These are phyloP conservation scores for Nemania sp. DNA, from an alignment of 2,329 filamentous ascomycete species.

Conservation along the genomic window DNA sequence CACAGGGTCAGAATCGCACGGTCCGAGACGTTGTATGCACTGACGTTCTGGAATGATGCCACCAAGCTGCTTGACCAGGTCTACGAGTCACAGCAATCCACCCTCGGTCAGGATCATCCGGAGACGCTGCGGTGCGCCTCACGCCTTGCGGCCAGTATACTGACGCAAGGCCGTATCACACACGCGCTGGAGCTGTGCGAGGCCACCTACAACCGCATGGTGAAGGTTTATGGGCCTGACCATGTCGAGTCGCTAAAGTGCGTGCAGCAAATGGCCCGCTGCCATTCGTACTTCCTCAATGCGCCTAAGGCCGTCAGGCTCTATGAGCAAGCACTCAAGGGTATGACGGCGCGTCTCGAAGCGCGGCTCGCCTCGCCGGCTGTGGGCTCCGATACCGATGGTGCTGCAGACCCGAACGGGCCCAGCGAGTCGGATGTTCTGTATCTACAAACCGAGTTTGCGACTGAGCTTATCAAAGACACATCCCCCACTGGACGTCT, in stretches of 20 bases:
- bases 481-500: background rate
- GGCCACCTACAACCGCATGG: background rate
- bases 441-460: background rate
- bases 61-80: background rate
- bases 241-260: background rate
- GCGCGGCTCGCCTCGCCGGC: background rate
- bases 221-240: background rate
- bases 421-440: background rate
- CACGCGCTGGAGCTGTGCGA: background rate
- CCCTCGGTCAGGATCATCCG: background rate
- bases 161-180: background rate
- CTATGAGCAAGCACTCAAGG: background rate
- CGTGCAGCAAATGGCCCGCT: background rate
- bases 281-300: background rate
- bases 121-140: background rate
- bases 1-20: background rate
- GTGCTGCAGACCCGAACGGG: background rate
- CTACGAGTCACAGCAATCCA: background rate
- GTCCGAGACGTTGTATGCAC: background rate
- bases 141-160: background rate
- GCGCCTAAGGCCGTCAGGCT: background rate
- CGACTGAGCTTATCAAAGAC: background rate
- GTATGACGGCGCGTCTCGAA: background rate
- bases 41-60: background rate
- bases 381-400: background rate